A percentile compares a stretch with the other conserved stretches of the same genome.
Evolutionary conservation across 345 rosid genomes (phyloP).

Genomic region (Heritiera fomes): DNA sequence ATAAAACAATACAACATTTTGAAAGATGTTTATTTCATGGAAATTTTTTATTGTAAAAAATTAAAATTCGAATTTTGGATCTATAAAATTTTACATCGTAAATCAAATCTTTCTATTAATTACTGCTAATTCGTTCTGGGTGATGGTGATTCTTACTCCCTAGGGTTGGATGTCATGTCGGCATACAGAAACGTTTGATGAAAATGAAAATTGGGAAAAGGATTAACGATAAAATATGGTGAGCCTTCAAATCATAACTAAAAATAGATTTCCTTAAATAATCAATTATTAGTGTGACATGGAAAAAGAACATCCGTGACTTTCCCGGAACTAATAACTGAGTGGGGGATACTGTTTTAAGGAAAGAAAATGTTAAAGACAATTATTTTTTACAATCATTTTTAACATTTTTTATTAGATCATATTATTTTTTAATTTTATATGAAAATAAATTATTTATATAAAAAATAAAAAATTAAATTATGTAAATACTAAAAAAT

Average conservation of each 20-base stretch:
- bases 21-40: not conserved
- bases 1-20: not conserved
- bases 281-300: not conserved
- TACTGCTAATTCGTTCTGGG: not conserved
- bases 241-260: not conserved
- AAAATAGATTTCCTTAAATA: not conserved
- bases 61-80: too few species aligned
- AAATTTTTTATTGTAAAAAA: too few species aligned
- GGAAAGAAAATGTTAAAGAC: not conserved
- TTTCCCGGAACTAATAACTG: conserved; percentile 6
- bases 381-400: too few species aligned
- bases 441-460: too few species aligned
- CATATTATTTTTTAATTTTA: too few species aligned
- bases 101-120: too few species aligned
- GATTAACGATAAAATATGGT: not conserved
- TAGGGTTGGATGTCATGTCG: too few species aligned
- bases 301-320: conserved; percentile 2
- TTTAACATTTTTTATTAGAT: too few species aligned
- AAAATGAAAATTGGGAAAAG: not conserved
- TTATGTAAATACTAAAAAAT: too few species aligned
- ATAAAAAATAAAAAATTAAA: too few species aligned
- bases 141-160: too few species aligned
- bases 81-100: too few species aligned
- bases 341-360: not conserved
- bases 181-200: not conserved